Base-by-base conservation (phyloP, 345 rosid species). In the Melastoma malabathricum region DNA sequence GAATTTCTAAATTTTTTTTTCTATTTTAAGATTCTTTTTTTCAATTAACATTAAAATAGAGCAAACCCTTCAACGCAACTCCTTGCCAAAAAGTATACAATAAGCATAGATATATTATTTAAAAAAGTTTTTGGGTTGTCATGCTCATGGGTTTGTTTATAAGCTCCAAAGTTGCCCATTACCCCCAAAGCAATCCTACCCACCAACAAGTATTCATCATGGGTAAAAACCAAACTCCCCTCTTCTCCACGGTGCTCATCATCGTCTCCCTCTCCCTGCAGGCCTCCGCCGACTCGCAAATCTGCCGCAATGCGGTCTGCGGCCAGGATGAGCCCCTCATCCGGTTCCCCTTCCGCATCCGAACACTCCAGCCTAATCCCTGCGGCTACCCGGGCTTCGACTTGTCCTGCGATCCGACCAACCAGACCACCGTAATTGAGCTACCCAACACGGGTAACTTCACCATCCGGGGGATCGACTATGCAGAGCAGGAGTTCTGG, bases 321-420 rank as follows among this genome's bases (percentile, higher is more conserved):
- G 34, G 50, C 68, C 68, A 34, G 23, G 47, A 53, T 17, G 74
- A 69, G 50, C 79, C 79, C 0, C 14, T 10, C 2, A 64, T 84
- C 53, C 79, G 73, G 17, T 81, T 79, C 50, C 94, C 89, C 22
- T 84, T 84, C 64, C 72, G 77, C 58, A 52, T 79, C 10, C n/a
- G 34, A 43, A 43, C 55, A 47, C 66, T 10, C 13, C 86, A 81
- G 51, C 47, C 64, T 2, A 27, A 44, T 7, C 60, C 77, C 3
- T 81, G 89, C 51, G 81, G 82, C n/a, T 77, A 68, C 68, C 61
- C 60, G 23, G 81, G 81, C 1, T 84, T 84, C 44, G 69, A 70
- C 13, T 51, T 81, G 48, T 67, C 76, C 43, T 81, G 94, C 39
- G 79, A 68, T 44, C 48, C 22, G 65, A 57, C 54, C 43, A 68